Conservation (phyloP, 2,329 filamentous ascomycete species). For the Penicillium sp. region DNA sequence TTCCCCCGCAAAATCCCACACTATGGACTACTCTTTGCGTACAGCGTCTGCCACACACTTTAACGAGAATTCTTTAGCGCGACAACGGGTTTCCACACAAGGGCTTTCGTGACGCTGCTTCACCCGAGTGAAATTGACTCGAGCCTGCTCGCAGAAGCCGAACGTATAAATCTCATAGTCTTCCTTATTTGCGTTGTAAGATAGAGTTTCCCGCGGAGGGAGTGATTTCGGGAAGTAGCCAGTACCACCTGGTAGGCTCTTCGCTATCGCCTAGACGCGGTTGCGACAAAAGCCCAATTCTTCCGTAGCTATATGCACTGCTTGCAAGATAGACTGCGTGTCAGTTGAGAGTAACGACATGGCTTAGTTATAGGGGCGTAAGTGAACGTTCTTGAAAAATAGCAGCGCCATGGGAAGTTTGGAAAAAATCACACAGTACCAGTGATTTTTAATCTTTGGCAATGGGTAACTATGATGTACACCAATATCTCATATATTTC, state of each 20-base stretch:
- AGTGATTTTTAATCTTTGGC: too few relatives aligned
- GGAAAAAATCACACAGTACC: not conserved
- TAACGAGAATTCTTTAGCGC: not conserved
- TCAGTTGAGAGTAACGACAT: not conserved
- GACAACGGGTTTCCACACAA: not conserved
- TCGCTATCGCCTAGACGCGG: constrained; percentile 7
- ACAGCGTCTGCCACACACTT: not conserved
- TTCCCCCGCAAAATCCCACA: not conserved
- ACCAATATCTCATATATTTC: too few relatives aligned
- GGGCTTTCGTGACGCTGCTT: not conserved
- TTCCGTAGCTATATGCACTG: not conserved
- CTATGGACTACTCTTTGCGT: not conserved
- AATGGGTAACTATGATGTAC: too few relatives aligned
- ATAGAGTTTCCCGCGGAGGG: not conserved
- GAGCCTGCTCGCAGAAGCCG: constrained; percentile 11
- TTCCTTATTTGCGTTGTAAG: not conserved
- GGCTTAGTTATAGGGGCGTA: not conserved
- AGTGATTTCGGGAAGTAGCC: not conserved
- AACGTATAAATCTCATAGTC: constrained; percentile 4
- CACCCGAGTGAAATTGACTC: constrained; percentile 1
- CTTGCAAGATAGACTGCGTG: not conserved
- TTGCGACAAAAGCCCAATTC: constrained; percentile 8
- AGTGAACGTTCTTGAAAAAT: not conserved
- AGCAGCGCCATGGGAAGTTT: not conserved
- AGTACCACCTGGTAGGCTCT: not conserved